A percentile compares a stretch with the other conserved stretches of the same genome.
Conservation (phyloP, 768 basidiomycete genomes). For the Pisolithus microcarpus region DNA sequence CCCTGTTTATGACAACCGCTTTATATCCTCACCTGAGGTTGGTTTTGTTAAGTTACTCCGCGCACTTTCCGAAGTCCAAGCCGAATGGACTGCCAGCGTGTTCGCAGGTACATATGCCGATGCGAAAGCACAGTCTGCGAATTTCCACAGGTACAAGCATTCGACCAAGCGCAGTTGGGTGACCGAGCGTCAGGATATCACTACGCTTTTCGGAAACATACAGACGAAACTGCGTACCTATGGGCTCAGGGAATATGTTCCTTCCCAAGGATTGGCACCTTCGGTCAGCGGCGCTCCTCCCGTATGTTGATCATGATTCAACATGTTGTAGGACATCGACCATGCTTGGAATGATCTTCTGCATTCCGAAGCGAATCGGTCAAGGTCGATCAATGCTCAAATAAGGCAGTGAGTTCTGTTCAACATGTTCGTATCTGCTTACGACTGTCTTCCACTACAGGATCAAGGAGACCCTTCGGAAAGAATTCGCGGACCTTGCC, state of each 20-base stretch:
- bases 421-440: slow-evolving; percentile 1
- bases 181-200: slow-evolving; percentile 80
- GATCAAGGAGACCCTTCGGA: slow-evolving; percentile 75
- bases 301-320: slow-evolving; percentile 6
- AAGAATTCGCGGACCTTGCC: slow-evolving; percentile 69
- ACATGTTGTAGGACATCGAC: slow-evolving; percentile 55
- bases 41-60: slow-evolving; percentile 47
- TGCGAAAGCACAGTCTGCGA: slow-evolving; percentile 67
- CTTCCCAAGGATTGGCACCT: slow-evolving; percentile 61
- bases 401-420: slow-evolving; percentile 68
- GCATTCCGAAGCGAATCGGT: slow-evolving; percentile 66
- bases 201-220: slow-evolving; percentile 84
- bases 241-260: slow-evolving; percentile 75
- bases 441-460: slow-evolving; percentile 29
- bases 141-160: slow-evolving; percentile 76
- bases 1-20: neutral
- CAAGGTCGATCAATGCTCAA: slow-evolving; percentile 78
- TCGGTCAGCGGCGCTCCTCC: slow-evolving; percentile 31
- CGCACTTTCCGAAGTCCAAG: slow-evolving; percentile 59
- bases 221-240: slow-evolving; percentile 93
- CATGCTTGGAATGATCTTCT: slow-evolving; percentile 68
- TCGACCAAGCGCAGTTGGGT: slow-evolving; percentile 85
- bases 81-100: slow-evolving; percentile 57
- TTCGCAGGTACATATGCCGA: slow-evolving; percentile 75
- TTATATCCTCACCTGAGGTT: neutral